Conservation (phyloP, 352 stramenopile genomes). For the Phytopythium boreale region DNA sequence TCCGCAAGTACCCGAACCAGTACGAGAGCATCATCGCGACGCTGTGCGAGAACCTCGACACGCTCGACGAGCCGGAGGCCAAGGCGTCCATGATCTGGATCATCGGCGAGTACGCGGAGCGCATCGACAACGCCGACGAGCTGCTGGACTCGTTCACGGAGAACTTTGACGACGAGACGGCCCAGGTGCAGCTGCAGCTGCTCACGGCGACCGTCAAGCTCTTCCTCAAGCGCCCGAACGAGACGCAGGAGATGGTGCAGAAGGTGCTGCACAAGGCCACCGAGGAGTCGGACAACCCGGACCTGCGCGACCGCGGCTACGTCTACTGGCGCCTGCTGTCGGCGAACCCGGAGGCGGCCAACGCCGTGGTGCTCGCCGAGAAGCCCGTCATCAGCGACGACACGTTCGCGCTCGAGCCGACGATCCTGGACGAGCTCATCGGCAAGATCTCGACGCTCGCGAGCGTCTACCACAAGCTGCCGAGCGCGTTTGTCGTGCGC, state of each 20-base stretch:
- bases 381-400: constrained; percentile 99
- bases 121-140: constrained; percentile 99
- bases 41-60: constrained; percentile 99
- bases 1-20: constrained; percentile 99
- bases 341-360: constrained; percentile 97
- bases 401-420: constrained; percentile 94
- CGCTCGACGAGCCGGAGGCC: constrained; percentile 97
- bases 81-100: constrained; percentile 99
- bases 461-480: constrained; percentile 98
- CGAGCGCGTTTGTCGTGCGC: constrained; percentile 80
- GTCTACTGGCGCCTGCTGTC: constrained; percentile 99
- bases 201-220: constrained; percentile 99
- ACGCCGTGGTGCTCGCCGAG: constrained; percentile 97
- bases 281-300: constrained; percentile 98
- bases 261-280: constrained; percentile 97
- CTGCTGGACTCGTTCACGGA: constrained; percentile 99
- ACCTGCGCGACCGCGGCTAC: constrained; percentile 97
- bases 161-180: constrained; percentile 97
- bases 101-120: constrained; percentile 99
- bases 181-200: constrained; percentile 96
- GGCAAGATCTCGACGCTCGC: constrained; percentile 97
- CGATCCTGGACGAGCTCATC: constrained; percentile 95
- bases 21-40: constrained; percentile 99
- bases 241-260: constrained; percentile 96
- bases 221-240: constrained; percentile 96